Evolutionary conservation across 2,329 filamentous ascomycete species (phyloP), one percentile per base, ranked within the genome.

Genomic region (Exophiala dermatitidis): DNA sequence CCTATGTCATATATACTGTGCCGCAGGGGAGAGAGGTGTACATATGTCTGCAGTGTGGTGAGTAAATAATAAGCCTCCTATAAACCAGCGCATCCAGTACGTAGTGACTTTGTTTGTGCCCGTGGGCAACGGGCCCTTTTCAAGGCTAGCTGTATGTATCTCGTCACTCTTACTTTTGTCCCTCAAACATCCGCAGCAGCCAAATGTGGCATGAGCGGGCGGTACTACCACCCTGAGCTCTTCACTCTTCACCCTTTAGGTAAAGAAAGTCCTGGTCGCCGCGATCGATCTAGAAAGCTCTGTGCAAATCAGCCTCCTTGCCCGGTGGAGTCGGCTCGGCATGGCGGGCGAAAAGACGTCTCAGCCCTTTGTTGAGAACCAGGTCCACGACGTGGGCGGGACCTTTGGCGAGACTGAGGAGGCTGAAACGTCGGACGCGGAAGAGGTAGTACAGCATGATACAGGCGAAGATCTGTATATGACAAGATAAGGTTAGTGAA

Each of bases 381-480:
- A 53, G 7, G 33, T 58, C 58, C 12, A 51, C 51, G 34, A 53
- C 31, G 8, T 45, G 49, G 44, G 56, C 58, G 4, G 56, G 53
- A 6, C 50, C 42, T 34, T 59, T 59, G 19, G 58, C 56, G 5
- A 58, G 45, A 30, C 48, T 52, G 30, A 40, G 12, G 48, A 56
- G 28, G 37, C 58, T 54, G 40, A 58, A 29, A 7, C 50, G 52
- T 46, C 65, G 66, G 32, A 72, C 68, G 2, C 70, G 65, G 61
- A 71, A 67, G 54, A 69, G 54, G 58, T 71, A 84, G 64, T 84
- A 84, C 36, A 83, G 64, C 3, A 70, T 64, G 41, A 84, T 67
- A 0, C 80, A 78, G 0, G 72, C 79, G 34, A 68, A 68, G 48
- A 60, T 54, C 56, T 58, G 42, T 6, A 26, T 30, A 10, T 3